Evolutionary conservation across 306 rosid species (phyloP).

Genomic region (Rosa rugosa): DNA sequence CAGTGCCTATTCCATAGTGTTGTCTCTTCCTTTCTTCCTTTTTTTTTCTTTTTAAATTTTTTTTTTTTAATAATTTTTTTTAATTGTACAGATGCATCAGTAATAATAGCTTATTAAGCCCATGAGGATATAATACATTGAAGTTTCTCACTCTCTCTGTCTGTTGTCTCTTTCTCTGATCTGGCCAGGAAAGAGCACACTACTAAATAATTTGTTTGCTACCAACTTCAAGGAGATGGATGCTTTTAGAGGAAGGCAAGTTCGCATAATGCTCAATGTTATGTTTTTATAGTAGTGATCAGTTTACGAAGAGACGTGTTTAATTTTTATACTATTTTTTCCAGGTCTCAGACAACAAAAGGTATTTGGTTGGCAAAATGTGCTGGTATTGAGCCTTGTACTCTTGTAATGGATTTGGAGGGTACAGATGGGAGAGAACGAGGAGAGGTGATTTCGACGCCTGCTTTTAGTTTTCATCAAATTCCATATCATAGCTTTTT

Average conservation of each 20-base stretch:
- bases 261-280: conserved; percentile 22
- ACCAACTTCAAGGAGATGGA: conserved; percentile 98
- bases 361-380: conserved; percentile 98
- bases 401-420: conserved; percentile 97
- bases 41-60: too few species aligned
- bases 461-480: conserved; percentile 16
- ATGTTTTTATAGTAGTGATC: background rate
- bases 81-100: background rate
- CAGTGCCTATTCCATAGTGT: background rate
- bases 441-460: conserved; percentile 76
- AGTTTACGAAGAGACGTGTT: conserved; percentile 19
- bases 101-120: background rate
- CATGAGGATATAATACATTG: conserved; percentile 3
- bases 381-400: conserved; percentile 87
- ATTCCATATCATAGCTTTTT: conserved; percentile 16
- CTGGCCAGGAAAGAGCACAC: conserved; percentile 88
- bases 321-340: conserved; percentile 16
- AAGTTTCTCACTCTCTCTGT: background rate
- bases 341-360: conserved; percentile 98
- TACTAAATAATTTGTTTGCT: conserved; percentile 69
- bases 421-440: conserved; percentile 99
- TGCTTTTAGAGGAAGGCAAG: conserved; percentile 92
- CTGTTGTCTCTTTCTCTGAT: conserved; percentile 11
- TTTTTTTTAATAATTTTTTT: background rate
- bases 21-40: background rate